Base-by-base conservation (phyloP, 2,329 filamentous ascomycete genomes). In the Penicillium brasilianum region DNA sequence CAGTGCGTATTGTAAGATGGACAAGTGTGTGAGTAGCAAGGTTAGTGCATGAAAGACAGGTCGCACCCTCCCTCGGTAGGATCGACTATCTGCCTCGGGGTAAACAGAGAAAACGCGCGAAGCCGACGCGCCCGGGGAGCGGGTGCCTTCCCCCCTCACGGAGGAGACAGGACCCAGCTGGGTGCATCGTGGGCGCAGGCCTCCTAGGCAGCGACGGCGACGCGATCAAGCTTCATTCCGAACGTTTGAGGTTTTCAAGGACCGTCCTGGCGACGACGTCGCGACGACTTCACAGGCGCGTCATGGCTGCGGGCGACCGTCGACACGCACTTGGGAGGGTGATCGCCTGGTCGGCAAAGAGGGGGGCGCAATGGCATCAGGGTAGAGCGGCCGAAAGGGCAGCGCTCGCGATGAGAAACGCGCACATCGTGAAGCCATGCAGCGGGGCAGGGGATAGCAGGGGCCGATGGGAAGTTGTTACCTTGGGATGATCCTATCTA, bases 401-500 rank as follows among this genome's bases (percentile, higher is more conserved):
- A 25, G 39, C 20, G 54, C 41, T 16, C 28, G 39, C 39, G 20
- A 28, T 52, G 55, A 51, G 59, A 18, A 10, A 30, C 13, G 52
- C 34, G 16, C 36, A 54, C 20, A 28, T 36, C 36, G 25, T 39
- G 36, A 54, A 18, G 52, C 39, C 52, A 34, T 53, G 55, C 58
- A 58, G 58, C 59, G 65, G 61, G 64, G 58, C 25, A 60, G 44
- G 52, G 60, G 62, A 62, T 58, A 63, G 55, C 65, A 54, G 63
- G 60, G 60, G 63, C 59, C 57, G 68, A 69, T 61, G 61, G 65
- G 65, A 28, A 63, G 62, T 69, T 59, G 70, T 75, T 72, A 72
- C 73, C 73, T 76, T 73, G 71, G 25, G 73, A 76, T 75, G 70
- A 70, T 68, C 69, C 68, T 74, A 61, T 75, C 69, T 78, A 78